A percentile compares a stretch with the other conserved stretches of the same genome.
These are phyloP conservation scores for Kazachstania bromeliacearum DNA, from an alignment of 805 yeast species.

Conservation along the genomic window DNA sequence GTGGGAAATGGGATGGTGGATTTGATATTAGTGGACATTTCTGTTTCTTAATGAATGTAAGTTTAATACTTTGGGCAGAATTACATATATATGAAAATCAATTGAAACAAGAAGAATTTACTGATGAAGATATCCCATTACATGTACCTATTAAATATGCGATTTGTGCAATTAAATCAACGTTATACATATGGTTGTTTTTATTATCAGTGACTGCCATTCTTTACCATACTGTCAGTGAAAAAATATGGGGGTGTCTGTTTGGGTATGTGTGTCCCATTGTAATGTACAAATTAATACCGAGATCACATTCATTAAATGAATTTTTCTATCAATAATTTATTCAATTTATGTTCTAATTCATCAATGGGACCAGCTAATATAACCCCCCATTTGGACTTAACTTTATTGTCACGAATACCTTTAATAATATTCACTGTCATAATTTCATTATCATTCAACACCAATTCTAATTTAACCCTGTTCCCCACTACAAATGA, in stretches of 20 bases:
- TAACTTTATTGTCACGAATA: conserved; percentile 4
- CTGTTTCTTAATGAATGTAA: conserved; percentile 36
- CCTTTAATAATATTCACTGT: conserved; percentile 12
- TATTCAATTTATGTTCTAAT: conserved; percentile 12
- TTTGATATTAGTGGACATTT: conserved; percentile 49
- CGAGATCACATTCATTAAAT: conserved; percentile 8
- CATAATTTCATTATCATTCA: conserved; percentile 12
- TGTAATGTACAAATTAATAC: conserved; percentile 34
- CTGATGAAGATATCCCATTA: background rate
- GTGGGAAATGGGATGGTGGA: conserved; percentile 39
- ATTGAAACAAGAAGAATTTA: conserved; percentile 8
- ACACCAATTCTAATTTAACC: conserved; percentile 10
- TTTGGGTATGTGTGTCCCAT: conserved; percentile 50
- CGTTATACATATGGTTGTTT: conserved; percentile 43
- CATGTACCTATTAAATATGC: conserved; percentile 5
- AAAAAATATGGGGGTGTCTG: conserved; percentile 60
- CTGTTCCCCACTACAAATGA: conserved; percentile 6
- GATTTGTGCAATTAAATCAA: conserved; percentile 5
- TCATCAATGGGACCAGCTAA: conserved; percentile 20
- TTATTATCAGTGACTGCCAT: conserved; percentile 61
- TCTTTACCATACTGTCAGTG: conserved; percentile 72
- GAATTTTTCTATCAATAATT: conserved; percentile 6
- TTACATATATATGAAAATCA: conserved; percentile 11
- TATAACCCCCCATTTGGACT: conserved; percentile 8
- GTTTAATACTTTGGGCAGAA: conserved; percentile 35